phyloP scores from a whole-genome alignment of 2,329 filamentous ascomycete genomes.

The Trichoderma citrinoviride region DNA sequence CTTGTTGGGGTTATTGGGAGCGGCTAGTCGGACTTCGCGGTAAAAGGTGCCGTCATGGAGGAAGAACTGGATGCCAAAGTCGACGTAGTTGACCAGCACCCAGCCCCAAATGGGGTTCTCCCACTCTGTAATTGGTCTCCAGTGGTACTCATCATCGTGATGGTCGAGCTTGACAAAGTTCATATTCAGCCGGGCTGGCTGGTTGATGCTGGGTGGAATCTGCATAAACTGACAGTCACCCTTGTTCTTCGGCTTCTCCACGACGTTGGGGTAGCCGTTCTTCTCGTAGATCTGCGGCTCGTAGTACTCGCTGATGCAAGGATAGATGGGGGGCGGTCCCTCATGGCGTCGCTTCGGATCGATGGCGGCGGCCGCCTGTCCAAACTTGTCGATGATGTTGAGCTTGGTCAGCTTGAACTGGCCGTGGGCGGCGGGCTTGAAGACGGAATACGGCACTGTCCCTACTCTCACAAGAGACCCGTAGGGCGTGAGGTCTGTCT shows the following conservation, averaged over 20 bases:
- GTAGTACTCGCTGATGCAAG: not conserved
- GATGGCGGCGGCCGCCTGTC: not conserved
- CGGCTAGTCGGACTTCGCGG: not conserved
- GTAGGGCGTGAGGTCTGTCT: not conserved
- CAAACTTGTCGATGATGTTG: constrained; percentile 17
- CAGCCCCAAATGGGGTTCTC: not conserved
- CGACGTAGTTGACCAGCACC: constrained; percentile 22
- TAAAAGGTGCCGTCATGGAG: not conserved
- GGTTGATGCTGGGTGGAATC: not conserved
- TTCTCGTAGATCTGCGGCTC: not conserved
- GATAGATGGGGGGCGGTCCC: constrained; percentile 23
- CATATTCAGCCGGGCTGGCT: not conserved
- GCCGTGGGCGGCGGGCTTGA: constrained; percentile 12
- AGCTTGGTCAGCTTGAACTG: constrained; percentile 4
- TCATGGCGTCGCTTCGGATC: not conserved
- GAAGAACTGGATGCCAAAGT: constrained; percentile 24
- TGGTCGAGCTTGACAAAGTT: not conserved
- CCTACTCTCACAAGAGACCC: not conserved
- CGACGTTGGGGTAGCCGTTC: not conserved
- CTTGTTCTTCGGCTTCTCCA: not conserved
- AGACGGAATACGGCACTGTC: not conserved
- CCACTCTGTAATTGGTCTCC: not conserved
- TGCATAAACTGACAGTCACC: not conserved
- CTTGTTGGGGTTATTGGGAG: too few species aligned
- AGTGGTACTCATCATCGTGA: not conserved